These are phyloP conservation scores for Fusarium neocosmosporiellum DNA, from an alignment of 2,329 filamentous ascomycete species.

Conservation along the genomic window DNA sequence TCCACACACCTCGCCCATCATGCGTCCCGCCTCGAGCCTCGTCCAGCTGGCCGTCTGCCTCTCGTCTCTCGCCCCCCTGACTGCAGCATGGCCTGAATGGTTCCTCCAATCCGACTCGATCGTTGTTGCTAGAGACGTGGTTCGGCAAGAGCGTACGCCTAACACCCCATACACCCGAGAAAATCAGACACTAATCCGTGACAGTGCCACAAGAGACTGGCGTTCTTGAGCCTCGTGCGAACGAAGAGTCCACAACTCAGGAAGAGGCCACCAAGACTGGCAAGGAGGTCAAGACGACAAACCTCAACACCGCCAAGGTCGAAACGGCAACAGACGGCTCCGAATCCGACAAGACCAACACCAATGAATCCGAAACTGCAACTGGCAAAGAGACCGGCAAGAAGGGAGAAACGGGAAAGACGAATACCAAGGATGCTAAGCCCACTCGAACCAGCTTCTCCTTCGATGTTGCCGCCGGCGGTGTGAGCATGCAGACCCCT, in stretches of 20 bases:
- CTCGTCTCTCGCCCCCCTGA: constrained; percentile 60
- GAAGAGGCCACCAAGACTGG: constrained; percentile 37
- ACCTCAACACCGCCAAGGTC: constrained; percentile 54
- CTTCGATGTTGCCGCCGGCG: constrained; percentile 59
- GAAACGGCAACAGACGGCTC: constrained; percentile 17
- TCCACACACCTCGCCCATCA: constrained; percentile 44
- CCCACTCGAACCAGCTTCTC: constrained; percentile 56
- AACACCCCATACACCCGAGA: not conserved
- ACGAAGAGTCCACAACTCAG: constrained; percentile 6
- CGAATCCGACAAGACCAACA: not conserved
- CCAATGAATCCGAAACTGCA: constrained; percentile 8
- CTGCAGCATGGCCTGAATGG: constrained; percentile 68
- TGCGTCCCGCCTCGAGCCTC: constrained; percentile 62
- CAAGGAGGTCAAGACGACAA: constrained; percentile 45
- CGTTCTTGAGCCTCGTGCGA: constrained; percentile 19
- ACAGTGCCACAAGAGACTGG: constrained; percentile 32
- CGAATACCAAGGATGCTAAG: constrained; percentile 35
- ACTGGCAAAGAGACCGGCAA: constrained; percentile 30
- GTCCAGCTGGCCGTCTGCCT: constrained; percentile 63
- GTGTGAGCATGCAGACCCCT: constrained; percentile 65
- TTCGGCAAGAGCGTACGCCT: constrained; percentile 21
- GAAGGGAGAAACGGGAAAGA: constrained; percentile 25
- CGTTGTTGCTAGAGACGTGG: constrained; percentile 48
- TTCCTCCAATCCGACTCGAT: constrained; percentile 65
- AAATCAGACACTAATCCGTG: constrained; percentile 11